A percentile compares a stretch with the other conserved stretches of the same genome.
Conservation (phyloP, 2,329 filamentous ascomycete species). For the Thielaviopsis punctulata region DNA sequence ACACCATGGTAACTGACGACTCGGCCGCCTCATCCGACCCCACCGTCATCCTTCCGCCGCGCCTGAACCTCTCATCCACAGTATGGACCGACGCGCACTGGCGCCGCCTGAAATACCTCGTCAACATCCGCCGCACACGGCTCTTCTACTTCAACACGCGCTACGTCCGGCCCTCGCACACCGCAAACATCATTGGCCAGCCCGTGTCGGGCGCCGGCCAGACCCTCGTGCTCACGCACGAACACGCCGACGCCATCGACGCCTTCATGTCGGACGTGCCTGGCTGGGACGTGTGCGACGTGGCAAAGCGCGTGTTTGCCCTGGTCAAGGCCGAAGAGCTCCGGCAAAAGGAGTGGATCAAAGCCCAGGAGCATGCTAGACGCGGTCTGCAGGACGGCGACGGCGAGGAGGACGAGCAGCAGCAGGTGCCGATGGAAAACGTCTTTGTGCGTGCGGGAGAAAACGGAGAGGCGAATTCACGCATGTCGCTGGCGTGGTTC, state of each 20-base stretch:
- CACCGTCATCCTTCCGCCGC: conserved; percentile 6
- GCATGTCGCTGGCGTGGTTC: not conserved
- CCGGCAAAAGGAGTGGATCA: conserved; percentile 9
- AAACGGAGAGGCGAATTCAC: not conserved
- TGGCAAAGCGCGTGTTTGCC: conserved; percentile 36
- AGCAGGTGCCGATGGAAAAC: not conserved
- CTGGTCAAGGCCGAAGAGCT: conserved; percentile 11
- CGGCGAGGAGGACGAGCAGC: not conserved
- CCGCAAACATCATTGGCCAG: conserved; percentile 27
- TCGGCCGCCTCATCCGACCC: conserved; percentile 18
- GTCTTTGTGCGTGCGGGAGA: not conserved
- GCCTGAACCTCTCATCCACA: conserved; percentile 22
- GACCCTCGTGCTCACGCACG: conserved; percentile 31
- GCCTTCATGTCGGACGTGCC: conserved; percentile 31
- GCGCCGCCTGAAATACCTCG: conserved; percentile 32
- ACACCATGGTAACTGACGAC: conserved; percentile 16
- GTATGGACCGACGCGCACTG: conserved; percentile 36
- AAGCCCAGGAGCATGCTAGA: not conserved
- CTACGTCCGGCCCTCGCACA: conserved; percentile 13
- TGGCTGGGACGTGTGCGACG: conserved; percentile 30
- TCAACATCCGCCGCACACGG: conserved; percentile 29
- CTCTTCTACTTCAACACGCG: conserved; percentile 21
- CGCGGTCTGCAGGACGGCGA: not conserved
- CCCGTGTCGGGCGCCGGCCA: conserved; percentile 29
- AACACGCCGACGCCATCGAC: conserved; percentile 41